Base-by-base conservation (phyloP, 2,329 filamentous ascomycete genomes). In the Botryosphaeria dothidea region DNA sequence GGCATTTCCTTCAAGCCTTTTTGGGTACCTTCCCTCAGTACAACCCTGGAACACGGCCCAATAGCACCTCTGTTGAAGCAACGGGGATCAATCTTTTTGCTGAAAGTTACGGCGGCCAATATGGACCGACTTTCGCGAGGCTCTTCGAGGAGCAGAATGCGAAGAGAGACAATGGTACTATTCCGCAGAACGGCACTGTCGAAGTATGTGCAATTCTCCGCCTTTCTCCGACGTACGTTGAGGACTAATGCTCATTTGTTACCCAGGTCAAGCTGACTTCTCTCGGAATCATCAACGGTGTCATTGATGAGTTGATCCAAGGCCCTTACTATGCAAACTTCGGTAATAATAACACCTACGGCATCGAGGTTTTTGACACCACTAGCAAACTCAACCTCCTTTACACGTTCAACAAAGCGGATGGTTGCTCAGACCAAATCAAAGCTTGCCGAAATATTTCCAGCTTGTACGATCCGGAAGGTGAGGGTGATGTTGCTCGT, bases 81-180 rank as follows among this genome's bases (percentile, higher is more conserved):
- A 76, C 87, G 19, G 85, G 85, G 4, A 82, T 92, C 62, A 88
- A 88, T 69, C 77, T 92, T 4, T 91, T 90, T 67, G 84, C 88
- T 0, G 88, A 92, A 73, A 89, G 86, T 74, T 90, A 91, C 73
- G 86, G 88, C 36, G 90, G 90, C 13, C 85, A 87, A 64, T 92
- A 91, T 69, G 90, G 87, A 0, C 88, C 88, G 2, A 79, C 85
- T 1, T 90, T 91, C 69, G 86, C 87, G 11, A 69, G 78, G 3
- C 80, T 81, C 68, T 85, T 84, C 65, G 82, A 89, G 70, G 74
- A 85, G 64, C 88, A 92, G 75, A 92, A 92, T 69, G 73, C 79
- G 19, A 80, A 80, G 61, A 83, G 85, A 15, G 71, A 74, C n/a
- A 84, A 81, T 63, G 84, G 86, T 3, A 74, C 81, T 1, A 65